Evolutionary conservation across 768 basidiomycete genomes (phyloP), one percentile per base, ranked within the genome.

Genomic region (Terana coerulea): DNA sequence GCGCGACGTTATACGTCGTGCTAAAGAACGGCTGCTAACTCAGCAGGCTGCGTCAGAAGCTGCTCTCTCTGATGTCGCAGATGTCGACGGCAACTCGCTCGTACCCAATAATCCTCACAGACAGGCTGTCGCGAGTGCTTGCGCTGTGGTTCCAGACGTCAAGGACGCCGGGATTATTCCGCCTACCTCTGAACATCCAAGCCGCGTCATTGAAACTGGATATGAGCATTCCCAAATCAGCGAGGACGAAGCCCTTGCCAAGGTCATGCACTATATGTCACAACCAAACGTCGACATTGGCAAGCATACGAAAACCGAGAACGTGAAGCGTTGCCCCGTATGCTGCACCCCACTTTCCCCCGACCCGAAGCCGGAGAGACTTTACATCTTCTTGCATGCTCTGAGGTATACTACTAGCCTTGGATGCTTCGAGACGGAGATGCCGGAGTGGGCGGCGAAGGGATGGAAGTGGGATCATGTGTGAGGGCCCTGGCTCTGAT

Each of bases 301-400:
- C 15, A 41, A 44, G 15, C 31, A 54, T 25, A 35, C 54, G 7
- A 58, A 62, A 31, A 60, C 55, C 21, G 61, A 66, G n/a, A 63
- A 59, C 1, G 52, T 61, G 49, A 61, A 77, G 17, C 97, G 91
- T 69, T 99, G 95, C 65, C 74, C 80, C 1, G 90, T 92, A 63
- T 99, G 95, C 65, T 98, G 88, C 67, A 74, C 97, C 39, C 97
- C 97, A 14, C 70, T 98, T 21, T 85, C 94, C 51, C 91, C 93
- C 10, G 97, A 99, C 68, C 97, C 95, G 1, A 83, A 81, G 61
- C 94, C 95, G 2, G 91, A 94, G 65, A 83, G 83, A 54, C 73
- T 98, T 50, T 98, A 92, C 69, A 98, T 99, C 58, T 99, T 95
- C 70, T 70, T 99, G 63, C 97, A 99, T 62, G 95, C 97, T 24